These are phyloP conservation scores for Fusarium subglutinans DNA, from an alignment of 2,329 filamentous ascomycete species.

Conservation along the genomic window DNA sequence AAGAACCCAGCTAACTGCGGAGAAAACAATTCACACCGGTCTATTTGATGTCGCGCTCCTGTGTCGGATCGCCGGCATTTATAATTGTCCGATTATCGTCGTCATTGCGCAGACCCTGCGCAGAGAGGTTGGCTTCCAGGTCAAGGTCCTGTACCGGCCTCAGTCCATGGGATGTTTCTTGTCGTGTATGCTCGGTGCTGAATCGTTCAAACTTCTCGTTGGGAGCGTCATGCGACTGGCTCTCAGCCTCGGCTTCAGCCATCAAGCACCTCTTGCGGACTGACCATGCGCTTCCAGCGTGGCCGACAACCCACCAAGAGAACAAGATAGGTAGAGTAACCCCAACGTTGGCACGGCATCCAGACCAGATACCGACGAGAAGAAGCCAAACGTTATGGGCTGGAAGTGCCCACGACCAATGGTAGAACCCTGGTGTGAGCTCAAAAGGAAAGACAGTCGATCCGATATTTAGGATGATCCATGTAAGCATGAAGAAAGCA, in stretches of 20 bases:
- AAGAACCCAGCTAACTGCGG: not conserved
- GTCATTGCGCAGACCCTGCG: not conserved
- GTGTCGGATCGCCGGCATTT: not conserved
- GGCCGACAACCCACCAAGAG: slow-evolving; percentile 19
- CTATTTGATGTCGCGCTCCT: not conserved
- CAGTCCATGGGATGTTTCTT: not conserved
- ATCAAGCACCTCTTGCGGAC: slow-evolving; percentile 23
- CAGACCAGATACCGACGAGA: slow-evolving; percentile 22
- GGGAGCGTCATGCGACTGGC: not conserved
- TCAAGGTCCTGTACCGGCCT: not conserved
- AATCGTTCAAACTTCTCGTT: not conserved
- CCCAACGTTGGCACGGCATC: not conserved
- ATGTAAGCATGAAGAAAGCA: slow-evolving; percentile 53
- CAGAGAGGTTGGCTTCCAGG: not conserved
- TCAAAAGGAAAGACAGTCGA: slow-evolving; percentile 21
- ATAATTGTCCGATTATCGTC: not conserved
- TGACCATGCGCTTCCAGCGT: slow-evolving; percentile 17
- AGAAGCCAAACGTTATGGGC: slow-evolving; percentile 16
- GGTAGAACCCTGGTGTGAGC: slow-evolving; percentile 21
- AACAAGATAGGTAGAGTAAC: slow-evolving; percentile 17
- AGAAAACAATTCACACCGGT: too few species aligned
- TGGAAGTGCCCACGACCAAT: slow-evolving; percentile 17
- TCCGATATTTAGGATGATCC: slow-evolving; percentile 41
- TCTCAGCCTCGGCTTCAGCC: slow-evolving; percentile 1
- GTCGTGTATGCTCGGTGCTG: not conserved